Evolutionary conservation across 176 grass and related monocot genomes (phyloP).

Genomic region (Tillandsia leiboldiana): DNA sequence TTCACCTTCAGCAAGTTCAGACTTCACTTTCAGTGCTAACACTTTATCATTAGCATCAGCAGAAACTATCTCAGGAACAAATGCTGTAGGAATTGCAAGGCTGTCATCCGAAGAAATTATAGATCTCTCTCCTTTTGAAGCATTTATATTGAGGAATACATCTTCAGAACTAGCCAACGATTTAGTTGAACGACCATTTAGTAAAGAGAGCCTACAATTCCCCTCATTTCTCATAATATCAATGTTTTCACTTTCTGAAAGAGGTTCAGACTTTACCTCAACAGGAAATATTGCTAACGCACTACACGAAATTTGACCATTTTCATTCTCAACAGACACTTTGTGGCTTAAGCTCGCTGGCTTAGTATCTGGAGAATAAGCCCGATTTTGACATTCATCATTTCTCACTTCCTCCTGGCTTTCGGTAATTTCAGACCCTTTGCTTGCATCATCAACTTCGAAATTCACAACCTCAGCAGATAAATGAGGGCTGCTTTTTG

Average conservation of each 20-base stretch:
- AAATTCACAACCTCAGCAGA: not conserved
- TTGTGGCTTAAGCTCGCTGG: not conserved
- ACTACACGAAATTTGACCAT: constrained; percentile 4
- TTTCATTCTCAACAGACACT: constrained; percentile 3
- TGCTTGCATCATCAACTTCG: not conserved
- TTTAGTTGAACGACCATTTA: not conserved
- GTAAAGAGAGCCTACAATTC: constrained; percentile 7
- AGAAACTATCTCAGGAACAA: not conserved
- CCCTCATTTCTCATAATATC: constrained; percentile 14
- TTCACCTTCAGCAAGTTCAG: constrained; percentile 18
- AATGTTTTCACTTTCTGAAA: constrained; percentile 15
- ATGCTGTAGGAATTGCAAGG: constrained; percentile 6
- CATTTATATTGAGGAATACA: not conserved
- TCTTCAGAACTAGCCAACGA: not conserved
- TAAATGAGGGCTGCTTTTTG: not conserved
- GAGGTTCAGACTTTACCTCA: constrained; percentile 35
- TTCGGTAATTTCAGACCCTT: constrained; percentile 1
- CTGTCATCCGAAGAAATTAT: constrained; percentile 2
- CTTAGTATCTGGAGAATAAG: constrained; percentile 3
- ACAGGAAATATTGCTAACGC: constrained; percentile 11
- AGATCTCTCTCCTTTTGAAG: not conserved
- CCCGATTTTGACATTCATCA: not conserved
- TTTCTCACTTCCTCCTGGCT: not conserved
- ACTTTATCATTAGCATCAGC: constrained; percentile 13
- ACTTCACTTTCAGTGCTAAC: constrained; percentile 26